Base-by-base conservation (phyloP, 345 rosid genomes). In the Rhizophora mangle region DNA sequence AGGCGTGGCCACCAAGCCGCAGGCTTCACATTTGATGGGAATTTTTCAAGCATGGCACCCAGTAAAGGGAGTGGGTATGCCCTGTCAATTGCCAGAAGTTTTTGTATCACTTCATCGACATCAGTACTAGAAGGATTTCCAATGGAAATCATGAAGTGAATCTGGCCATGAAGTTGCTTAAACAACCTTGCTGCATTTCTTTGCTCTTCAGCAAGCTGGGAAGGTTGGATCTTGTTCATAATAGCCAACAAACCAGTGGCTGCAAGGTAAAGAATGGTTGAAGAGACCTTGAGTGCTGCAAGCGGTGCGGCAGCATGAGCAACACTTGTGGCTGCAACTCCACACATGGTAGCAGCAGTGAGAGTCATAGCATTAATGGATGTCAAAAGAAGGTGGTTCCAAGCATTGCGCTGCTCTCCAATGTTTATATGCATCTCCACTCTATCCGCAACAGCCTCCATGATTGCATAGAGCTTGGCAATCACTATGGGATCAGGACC, bases 121-220 rank as follows among this genome's bases (percentile, higher is more conserved):
- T 86, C 83, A 1, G 56, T 36, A 8, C 8, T 11, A 3, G 78
- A 72, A 1, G 81, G 84, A 16, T 63, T 59, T 8, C 80, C 72
- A 19, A 72, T 22, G 22, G 77, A 39, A 22, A 82, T 55, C 46
- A 51, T n/a, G 6, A 78, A 71, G 21, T 71, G 64, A 61, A 83
- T 70, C 63, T 86, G 79, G 16, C 20, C 49, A 6, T 69, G 82
- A 21, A 84, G 81, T 73, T 83, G 82, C 73, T 78, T 84, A 72
- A 84, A 85, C 62, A 86, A 54, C 57, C 88, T 80, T 1, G 80
- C 51, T 0, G 88, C 88, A 37, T 80, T 86, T 64, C 87, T 81
- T 59, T 83, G 90, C 71, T 86, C 87, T 64, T 84, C 90, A 1
- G 84, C 86, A 3, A 88, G 76, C 31, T 88, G 89, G 15, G 93